Evolutionary conservation across 2,329 filamentous ascomycete species (phyloP).

Genomic region (Metarhizium guizhouense): DNA sequence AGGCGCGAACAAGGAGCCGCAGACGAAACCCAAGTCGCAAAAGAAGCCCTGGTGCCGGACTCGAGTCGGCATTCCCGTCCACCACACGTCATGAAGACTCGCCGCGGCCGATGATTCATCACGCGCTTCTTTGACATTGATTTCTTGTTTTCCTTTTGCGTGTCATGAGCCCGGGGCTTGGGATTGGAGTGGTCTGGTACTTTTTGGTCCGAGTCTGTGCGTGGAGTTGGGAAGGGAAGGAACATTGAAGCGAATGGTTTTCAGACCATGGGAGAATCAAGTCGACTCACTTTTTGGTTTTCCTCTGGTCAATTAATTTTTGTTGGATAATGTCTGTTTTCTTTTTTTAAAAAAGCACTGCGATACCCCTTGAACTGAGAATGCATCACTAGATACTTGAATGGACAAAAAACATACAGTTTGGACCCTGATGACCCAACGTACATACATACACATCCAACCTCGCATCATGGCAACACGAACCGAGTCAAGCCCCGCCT

Average conservation of each 20-base stretch:
- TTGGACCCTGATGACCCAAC: no score
- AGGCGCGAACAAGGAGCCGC: background rate
- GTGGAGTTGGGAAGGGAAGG: background rate
- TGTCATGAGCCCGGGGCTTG: background rate
- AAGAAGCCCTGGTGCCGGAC: background rate
- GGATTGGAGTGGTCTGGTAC: background rate
- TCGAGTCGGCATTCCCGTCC: background rate
- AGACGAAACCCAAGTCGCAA: background rate
- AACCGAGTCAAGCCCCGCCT: no score
- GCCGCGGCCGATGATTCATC: no score
- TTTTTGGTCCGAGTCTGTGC: background rate
- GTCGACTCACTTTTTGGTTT: background rate
- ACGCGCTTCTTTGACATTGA: background rate
- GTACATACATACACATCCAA: no score
- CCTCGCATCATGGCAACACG: no score
- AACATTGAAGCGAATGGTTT: background rate
- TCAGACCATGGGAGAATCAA: background rate
- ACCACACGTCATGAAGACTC: no score
- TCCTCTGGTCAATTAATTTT: background rate
- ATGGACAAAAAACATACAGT: background rate
- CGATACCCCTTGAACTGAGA: slow-evolving; percentile 1
- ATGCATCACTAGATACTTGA: background rate
- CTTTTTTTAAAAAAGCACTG: background rate
- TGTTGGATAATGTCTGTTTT: no score
- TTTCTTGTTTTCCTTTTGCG: background rate